A percentile compares a stretch with the other conserved stretches of the same genome.
Evolutionary conservation across 805 yeast genomes (phyloP).

Genomic region (Nadsonia fulvescens): DNA sequence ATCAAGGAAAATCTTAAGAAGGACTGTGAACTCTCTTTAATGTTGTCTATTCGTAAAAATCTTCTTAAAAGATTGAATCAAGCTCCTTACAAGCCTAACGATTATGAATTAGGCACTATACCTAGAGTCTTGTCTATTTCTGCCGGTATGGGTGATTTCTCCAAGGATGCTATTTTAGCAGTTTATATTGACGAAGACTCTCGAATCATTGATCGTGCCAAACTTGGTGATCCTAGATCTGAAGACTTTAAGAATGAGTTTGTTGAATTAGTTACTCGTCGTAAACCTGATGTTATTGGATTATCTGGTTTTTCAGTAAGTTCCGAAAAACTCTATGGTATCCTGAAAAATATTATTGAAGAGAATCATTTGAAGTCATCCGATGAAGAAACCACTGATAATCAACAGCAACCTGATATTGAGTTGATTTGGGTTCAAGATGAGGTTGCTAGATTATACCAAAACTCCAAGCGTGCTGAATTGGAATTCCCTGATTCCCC

Average conservation of each 20-base stretch:
- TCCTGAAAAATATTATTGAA: conserved; percentile 34
- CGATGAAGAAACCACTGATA: conserved; percentile 24
- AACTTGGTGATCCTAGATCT: conserved; percentile 56
- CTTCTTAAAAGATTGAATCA: conserved; percentile 67
- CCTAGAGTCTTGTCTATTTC: conserved; percentile 74
- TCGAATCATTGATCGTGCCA: conserved; percentile 53
- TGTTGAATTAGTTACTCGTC: conserved; percentile 36
- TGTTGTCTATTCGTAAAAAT: conserved; percentile 47
- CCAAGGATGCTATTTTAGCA: conserved; percentile 74
- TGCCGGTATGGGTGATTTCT: conserved; percentile 69
- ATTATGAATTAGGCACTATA: conserved; percentile 58
- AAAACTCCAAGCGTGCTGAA: conserved; percentile 56
- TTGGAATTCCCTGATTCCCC: conserved; percentile 76
- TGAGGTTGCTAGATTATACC: conserved; percentile 81
- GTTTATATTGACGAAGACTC: conserved; percentile 67
- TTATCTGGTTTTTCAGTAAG: conserved; percentile 74
- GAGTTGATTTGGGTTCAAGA: conserved; percentile 74
- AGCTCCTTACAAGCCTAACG: conserved; percentile 79
- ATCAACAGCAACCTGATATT: too few species aligned
- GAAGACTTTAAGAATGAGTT: conserved; percentile 50
- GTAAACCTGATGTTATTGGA: conserved; percentile 79
- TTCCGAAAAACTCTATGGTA: conserved; percentile 41
- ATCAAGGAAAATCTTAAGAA: conserved; percentile 70
- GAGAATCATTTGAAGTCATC: conserved; percentile 28
- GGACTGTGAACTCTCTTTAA: conserved; percentile 54